phyloP scores from a whole-genome alignment of 352 stramenopile genomes.

The Globisporangium paddicum region DNA sequence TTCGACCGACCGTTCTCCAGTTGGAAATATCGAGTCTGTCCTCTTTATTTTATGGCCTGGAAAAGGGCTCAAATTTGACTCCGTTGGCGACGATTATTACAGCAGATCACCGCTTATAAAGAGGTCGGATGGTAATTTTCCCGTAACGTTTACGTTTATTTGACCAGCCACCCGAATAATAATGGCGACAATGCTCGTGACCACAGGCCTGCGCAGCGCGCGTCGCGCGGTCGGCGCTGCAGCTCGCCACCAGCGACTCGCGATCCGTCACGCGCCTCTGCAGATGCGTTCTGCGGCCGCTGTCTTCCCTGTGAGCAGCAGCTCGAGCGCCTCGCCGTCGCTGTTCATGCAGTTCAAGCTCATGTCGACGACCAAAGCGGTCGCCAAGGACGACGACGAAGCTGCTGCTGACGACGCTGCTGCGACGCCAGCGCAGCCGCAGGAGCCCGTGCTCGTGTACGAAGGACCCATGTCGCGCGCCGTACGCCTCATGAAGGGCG shows the following conservation, averaged over 20 bases:
- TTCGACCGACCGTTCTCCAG: too few species aligned
- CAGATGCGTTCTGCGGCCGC: neutral
- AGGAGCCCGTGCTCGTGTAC: constrained; percentile 42
- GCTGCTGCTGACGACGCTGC: neutral
- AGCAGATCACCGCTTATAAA: too few species aligned
- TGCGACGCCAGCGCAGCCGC: neutral
- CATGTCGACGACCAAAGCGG: neutral
- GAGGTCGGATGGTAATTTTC: too few species aligned
- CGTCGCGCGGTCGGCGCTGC: neutral
- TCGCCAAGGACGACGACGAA: constrained; percentile 3
- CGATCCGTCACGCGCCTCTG: neutral
- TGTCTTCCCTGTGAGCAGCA: neutral
- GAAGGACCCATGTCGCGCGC: constrained; percentile 63
- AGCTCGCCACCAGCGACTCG: neutral
- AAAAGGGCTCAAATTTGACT: too few species aligned
- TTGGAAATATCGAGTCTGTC: too few species aligned
- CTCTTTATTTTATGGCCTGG: too few species aligned
- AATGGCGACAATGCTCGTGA: constrained; percentile 1
- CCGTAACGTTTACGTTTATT: too few species aligned
- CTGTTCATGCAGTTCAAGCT: constrained; percentile 2
- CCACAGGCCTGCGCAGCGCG: neutral
- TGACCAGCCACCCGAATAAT: neutral
- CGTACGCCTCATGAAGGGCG: constrained; percentile 84
- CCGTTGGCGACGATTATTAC: too few species aligned
- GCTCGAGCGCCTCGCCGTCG: neutral